A percentile compares a stretch with the other conserved stretches of the same genome.
phyloP scores from a whole-genome alignment of 1,139 yeast species.

The Scheffersomyces titani region DNA sequence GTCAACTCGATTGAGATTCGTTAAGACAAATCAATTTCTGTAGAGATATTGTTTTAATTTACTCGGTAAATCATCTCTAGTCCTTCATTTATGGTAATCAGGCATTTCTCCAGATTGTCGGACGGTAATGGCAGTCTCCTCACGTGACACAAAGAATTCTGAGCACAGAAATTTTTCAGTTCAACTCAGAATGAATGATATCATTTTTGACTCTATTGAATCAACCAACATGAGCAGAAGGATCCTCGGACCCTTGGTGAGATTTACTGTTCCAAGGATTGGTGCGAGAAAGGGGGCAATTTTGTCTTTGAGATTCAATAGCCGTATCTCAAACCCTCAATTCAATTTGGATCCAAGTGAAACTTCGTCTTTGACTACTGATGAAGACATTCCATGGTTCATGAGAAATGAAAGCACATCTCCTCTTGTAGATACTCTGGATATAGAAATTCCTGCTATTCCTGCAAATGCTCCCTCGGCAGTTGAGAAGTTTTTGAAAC shows the following conservation, averaged over 20 bases:
- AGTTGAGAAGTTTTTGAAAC: conserved; percentile 44
- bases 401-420: conserved; percentile 54
- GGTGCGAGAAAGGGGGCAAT: not conserved
- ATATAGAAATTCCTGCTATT: conserved; percentile 42
- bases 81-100: not conserved
- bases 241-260: not conserved
- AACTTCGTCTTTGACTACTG: not conserved
- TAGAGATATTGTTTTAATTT: too few relatives aligned
- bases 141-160: not conserved
- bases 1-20: too few relatives aligned
- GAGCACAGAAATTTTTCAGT: not conserved
- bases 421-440: conserved; percentile 27
- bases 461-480: conserved; percentile 61
- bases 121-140: not conserved
- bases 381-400: conserved; percentile 58
- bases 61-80: not conserved
- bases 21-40: not conserved
- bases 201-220: not conserved
- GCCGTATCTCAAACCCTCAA: not conserved
- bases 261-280: not conserved
- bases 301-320: not conserved
- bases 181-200: not conserved
- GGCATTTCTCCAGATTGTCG: not conserved
- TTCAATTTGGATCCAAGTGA: not conserved
- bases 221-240: not conserved